These are phyloP conservation scores for Salvia rosmarinus DNA, from an alignment of 257 asterid species.

Conservation along the genomic window DNA sequence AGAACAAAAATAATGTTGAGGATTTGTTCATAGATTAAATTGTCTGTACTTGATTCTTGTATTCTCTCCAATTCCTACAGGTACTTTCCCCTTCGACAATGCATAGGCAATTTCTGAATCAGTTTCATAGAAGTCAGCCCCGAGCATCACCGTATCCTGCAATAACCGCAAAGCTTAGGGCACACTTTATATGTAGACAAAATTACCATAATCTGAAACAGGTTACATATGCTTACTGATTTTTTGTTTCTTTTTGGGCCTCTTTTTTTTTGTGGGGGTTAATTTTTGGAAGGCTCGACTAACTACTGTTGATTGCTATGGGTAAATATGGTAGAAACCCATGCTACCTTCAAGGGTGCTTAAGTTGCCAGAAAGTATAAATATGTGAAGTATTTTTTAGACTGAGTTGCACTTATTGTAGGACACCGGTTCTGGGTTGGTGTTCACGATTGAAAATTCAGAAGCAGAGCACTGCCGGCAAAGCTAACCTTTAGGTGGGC, in stretches of 20 bases:
- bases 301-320: background rate
- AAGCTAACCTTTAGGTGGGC: conserved; percentile 70
- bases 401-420: background rate
- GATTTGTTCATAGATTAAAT: too few species aligned
- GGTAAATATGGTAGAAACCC: background rate
- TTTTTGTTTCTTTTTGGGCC: background rate
- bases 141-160: conserved; percentile 92
- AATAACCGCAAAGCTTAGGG: too few species aligned
- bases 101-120: too few species aligned
- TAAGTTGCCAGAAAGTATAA: background rate
- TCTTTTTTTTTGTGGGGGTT: background rate
- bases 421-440: background rate
- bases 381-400: background rate
- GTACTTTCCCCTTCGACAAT: too few species aligned
- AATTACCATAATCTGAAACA: conserved; percentile 1
- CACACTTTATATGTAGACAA: conserved; percentile 22
- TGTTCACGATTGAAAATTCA: background rate
- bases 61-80: too few species aligned
- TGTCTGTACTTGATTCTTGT: too few species aligned
- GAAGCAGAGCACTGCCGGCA: background rate
- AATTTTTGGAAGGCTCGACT: background rate
- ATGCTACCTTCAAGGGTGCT: background rate
- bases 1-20: too few species aligned
- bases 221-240: background rate
- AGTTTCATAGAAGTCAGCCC: too few species aligned